These are phyloP conservation scores for Candida pseudoglaebosa DNA, from an alignment of 805 yeast species.

Conservation along the genomic window DNA sequence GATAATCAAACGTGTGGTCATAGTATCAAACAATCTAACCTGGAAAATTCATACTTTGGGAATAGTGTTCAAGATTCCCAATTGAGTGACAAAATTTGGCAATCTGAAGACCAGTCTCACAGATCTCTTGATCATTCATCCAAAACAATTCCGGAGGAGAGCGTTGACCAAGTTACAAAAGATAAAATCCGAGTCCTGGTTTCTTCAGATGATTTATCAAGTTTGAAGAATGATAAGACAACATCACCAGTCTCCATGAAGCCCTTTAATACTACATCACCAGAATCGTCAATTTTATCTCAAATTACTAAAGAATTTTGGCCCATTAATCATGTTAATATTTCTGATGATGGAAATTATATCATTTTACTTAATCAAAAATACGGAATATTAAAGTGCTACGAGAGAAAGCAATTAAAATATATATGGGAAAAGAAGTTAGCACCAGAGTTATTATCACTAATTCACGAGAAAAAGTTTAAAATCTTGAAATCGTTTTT, in stretches of 20 bases:
- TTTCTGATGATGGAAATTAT: constrained; percentile 57
- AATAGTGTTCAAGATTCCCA: background rate
- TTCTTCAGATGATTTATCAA: constrained; percentile 1
- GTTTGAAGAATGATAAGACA: background rate
- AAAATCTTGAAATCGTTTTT: constrained; percentile 56
- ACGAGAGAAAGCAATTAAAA: constrained; percentile 50
- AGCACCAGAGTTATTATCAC: constrained; percentile 26
- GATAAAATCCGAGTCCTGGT: background rate
- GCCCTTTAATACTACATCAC: background rate
- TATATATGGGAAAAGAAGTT: constrained; percentile 55
- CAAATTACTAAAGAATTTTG: constrained; percentile 43
- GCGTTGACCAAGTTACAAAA: background rate
- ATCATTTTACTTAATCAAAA: constrained; percentile 51
- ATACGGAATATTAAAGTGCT: constrained; percentile 53
- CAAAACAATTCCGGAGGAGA: background rate
- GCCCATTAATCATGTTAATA: constrained; percentile 58
- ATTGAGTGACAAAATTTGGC: background rate
- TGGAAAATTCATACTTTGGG: background rate
- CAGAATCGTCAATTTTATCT: background rate
- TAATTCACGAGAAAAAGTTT: constrained; percentile 17
- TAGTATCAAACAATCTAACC: background rate
- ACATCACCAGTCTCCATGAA: background rate
- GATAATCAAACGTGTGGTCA: constrained; percentile 20
- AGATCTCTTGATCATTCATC: background rate
- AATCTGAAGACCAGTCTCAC: background rate